Percentiles rank a stretch among this genome's conserved stretches.
Evolutionary conservation across 805 yeast genomes (phyloP).

Genomic region (Wickerhamomyces subpelliculosus): DNA sequence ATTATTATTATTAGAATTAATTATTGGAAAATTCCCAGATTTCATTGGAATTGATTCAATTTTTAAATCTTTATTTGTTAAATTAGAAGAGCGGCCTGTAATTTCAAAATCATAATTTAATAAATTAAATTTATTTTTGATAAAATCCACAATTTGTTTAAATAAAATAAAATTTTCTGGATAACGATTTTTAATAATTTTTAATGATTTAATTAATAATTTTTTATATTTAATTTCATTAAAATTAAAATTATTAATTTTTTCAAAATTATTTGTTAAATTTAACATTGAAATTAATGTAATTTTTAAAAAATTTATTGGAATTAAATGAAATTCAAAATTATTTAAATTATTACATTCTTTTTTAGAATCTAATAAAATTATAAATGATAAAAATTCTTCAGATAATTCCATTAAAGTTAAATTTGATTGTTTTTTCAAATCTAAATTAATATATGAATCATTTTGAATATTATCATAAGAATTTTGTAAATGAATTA

Average conservation of each 20-base stretch:
- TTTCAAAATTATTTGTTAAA: constrained; percentile 6
- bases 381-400: constrained; percentile 6
- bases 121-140: background rate
- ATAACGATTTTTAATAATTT: constrained; percentile 17
- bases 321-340: constrained; percentile 22
- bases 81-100: no score
- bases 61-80: background rate
- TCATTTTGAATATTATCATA: constrained; percentile 3
- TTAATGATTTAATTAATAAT: constrained; percentile 8
- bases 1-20: background rate
- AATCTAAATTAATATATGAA: no score
- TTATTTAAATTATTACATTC: constrained; percentile 11
- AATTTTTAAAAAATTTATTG: constrained; percentile 20
- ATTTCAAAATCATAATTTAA: background rate
- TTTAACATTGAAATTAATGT: constrained; percentile 15
- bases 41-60: no score
- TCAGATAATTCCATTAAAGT: constrained; percentile 1
- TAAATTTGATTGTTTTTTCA: background rate
- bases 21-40: no score
- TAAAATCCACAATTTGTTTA: constrained; percentile 5
- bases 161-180: constrained; percentile 21
- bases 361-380: constrained; percentile 2
- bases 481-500: constrained; percentile 30
- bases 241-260: no score
- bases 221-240: no score